Evolutionary conservation across 192 early-diverging fungal genomes (phyloP).

Genomic region (Spizellomyces sp.): DNA sequence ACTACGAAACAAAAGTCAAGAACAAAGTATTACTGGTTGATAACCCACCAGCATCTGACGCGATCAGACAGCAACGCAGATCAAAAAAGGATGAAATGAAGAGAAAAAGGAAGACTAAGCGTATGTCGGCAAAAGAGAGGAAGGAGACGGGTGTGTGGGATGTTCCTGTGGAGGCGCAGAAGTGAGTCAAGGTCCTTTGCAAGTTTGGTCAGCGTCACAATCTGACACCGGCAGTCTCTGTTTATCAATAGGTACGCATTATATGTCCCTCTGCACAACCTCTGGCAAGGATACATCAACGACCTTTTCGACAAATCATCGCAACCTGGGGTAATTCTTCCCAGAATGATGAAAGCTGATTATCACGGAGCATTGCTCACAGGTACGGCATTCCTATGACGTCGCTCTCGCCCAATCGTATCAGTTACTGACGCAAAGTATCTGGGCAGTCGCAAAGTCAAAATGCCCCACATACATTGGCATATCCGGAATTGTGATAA

Average conservation of each 20-base stretch:
- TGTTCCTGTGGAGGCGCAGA: slow-evolving; percentile 60
- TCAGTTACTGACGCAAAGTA: background rate
- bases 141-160: slow-evolving; percentile 63
- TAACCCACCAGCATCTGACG: slow-evolving; percentile 44
- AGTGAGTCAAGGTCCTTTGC: slow-evolving; percentile 58
- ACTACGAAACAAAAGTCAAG: slow-evolving; percentile 52
- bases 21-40: slow-evolving; percentile 56
- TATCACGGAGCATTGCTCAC: slow-evolving; percentile 81
- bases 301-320: slow-evolving; percentile 54
- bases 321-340: slow-evolving; percentile 28
- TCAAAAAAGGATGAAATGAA: slow-evolving; percentile 26
- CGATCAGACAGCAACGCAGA: background rate
- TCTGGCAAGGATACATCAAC: slow-evolving; percentile 80
- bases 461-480: slow-evolving; percentile 81
- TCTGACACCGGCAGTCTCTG: too few relatives aligned
- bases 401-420: background rate
- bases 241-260: too few relatives aligned
- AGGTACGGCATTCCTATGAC: slow-evolving; percentile 40
- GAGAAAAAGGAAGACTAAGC: slow-evolving; percentile 47
- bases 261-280: slow-evolving; percentile 61
- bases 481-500: slow-evolving; percentile 75
- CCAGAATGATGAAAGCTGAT: slow-evolving; percentile 77
- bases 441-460: slow-evolving; percentile 61
- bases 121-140: slow-evolving; percentile 66
- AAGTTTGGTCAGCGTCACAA: too few relatives aligned